Percentiles rank a stretch among this genome's conserved stretches.
These are phyloP conservation scores for Corrigiola litoralis DNA, from an alignment of 179 eudicot genomes.

Conservation along the genomic window DNA sequence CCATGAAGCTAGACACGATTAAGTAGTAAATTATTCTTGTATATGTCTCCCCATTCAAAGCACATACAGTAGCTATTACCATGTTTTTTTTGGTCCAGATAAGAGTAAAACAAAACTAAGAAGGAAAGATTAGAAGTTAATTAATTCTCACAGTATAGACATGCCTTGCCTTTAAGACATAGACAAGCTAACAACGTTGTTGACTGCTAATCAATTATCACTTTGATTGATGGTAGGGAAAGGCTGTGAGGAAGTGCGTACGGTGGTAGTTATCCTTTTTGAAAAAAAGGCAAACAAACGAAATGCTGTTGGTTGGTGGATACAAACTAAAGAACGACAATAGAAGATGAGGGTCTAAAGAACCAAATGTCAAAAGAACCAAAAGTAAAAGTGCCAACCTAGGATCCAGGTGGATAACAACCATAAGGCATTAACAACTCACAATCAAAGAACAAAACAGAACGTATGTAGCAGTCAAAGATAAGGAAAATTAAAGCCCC, in stretches of 20 bases:
- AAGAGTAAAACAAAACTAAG: too few relatives aligned
- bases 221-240: constrained; percentile 17
- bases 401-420: constrained; percentile 19
- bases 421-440: constrained; percentile 13
- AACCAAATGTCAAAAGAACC: constrained; percentile 23
- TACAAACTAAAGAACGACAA: constrained; percentile 15
- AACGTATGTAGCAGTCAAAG: not conserved
- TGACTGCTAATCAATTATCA: too few relatives aligned
- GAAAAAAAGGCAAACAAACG: constrained; percentile 5
- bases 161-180: constrained; percentile 1
- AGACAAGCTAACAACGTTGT: constrained; percentile 21
- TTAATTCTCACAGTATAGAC: not conserved
- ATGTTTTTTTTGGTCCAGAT: too few relatives aligned
- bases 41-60: too few relatives aligned
- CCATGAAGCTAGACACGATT: too few relatives aligned
- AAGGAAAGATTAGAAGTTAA: too few relatives aligned
- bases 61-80: too few relatives aligned
- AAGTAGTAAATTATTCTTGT: too few relatives aligned
- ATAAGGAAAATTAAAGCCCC: constrained; percentile 3
- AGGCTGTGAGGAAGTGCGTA: not conserved
- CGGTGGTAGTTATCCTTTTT: constrained; percentile 11
- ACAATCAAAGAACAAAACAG: constrained; percentile 5
- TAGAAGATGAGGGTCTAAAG: not conserved
- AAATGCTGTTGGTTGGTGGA: constrained; percentile 22
- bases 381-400: constrained; percentile 20